Conservation (phyloP, 768 basidiomycete genomes). For the Agaricus blazei region DNA sequence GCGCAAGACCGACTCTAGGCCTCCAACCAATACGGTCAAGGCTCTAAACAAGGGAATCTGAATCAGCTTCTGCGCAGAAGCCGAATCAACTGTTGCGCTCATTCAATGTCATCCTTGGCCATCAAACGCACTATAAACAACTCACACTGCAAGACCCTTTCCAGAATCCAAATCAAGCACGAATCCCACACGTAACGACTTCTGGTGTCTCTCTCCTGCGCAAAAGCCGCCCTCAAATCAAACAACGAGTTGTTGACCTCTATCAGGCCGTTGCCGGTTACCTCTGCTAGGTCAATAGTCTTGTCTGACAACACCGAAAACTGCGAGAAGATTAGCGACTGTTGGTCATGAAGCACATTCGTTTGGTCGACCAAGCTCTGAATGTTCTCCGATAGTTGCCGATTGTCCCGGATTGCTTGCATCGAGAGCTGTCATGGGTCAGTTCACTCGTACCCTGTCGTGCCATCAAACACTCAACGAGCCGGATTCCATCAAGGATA, state of each 20-base stretch:
- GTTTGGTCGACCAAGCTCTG: neutral
- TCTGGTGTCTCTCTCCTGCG: neutral
- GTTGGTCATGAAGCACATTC: slow-evolving; percentile 4
- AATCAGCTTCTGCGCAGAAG: slow-evolving; percentile 3
- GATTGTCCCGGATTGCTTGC: neutral
- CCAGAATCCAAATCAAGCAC: slow-evolving; percentile 2
- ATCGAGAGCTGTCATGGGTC: neutral
- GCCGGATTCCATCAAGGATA: neutral
- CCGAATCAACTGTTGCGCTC: slow-evolving; percentile 1
- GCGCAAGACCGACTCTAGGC: neutral
- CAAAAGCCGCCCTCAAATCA: neutral
- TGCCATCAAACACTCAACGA: slow-evolving; percentile 1
- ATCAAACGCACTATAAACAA: neutral
- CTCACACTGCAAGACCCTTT: slow-evolving; percentile 5
- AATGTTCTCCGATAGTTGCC: neutral
- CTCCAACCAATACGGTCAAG: neutral
- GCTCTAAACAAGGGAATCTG: neutral
- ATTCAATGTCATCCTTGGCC: neutral
- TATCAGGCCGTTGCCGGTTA: neutral
- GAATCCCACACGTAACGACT: slow-evolving; percentile 4
- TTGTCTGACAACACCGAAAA: slow-evolving; percentile 1
- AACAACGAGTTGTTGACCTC: slow-evolving; percentile 4
- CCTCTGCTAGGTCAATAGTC: neutral
- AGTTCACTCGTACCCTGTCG: neutral
- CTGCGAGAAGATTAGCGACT: slow-evolving; percentile 4